Evolutionary conservation across 176 grass and related monocot species (phyloP).

Genomic region (Triticum urartu): DNA sequence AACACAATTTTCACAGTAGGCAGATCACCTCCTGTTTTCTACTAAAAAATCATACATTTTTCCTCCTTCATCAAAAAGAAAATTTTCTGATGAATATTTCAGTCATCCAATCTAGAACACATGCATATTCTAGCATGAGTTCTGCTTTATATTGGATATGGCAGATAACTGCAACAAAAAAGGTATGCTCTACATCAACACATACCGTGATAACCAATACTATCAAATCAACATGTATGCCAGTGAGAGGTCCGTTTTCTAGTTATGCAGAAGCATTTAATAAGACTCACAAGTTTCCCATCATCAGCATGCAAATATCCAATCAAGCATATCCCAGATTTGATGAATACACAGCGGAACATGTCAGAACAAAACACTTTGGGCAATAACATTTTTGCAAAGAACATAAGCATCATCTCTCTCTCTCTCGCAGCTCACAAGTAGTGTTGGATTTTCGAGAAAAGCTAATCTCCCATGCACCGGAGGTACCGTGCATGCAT

Average conservation of each 20-base stretch:
- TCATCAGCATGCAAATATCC: neutral
- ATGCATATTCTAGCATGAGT: no score
- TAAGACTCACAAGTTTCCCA: neutral
- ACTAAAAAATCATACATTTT: no score
- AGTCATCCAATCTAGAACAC: no score
- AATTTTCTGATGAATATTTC: no score
- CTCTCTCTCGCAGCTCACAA: no score
- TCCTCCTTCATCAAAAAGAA: no score
- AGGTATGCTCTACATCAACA: neutral
- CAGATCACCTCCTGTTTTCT: no score
- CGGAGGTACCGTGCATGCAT: no score
- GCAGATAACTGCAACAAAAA: neutral
- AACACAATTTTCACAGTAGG: no score
- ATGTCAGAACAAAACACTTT: neutral
- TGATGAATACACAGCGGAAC: neutral
- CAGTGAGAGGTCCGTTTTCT: neutral
- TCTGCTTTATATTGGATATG: no score
- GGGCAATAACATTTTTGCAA: neutral
- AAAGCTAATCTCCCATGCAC: no score
- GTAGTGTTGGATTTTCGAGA: no score
- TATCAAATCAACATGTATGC: neutral
- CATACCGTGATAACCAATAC: neutral
- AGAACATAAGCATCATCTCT: neutral
- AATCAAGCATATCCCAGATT: neutral
- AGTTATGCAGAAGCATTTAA: neutral